Conservation (phyloP, 495 filamentous ascomycete species). For the Hypoxylon fuscum region DNA sequence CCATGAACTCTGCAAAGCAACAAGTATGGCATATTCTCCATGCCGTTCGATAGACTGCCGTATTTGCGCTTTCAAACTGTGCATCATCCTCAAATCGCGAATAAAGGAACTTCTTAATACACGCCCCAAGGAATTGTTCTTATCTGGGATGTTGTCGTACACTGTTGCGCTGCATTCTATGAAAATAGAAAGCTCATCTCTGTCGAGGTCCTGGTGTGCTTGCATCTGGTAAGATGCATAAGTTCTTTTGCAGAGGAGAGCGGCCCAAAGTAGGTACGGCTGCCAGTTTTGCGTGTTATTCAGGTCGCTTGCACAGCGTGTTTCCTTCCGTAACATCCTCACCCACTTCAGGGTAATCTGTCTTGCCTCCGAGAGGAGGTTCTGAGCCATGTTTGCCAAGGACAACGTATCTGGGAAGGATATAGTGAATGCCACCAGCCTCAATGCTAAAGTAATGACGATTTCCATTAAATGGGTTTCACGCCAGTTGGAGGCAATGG, state of each 20-base stretch:
- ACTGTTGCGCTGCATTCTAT: constrained; percentile 40
- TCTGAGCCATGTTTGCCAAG: background rate
- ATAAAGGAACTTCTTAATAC: constrained; percentile 30
- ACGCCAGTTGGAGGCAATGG: constrained; percentile 60
- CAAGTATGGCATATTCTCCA: constrained; percentile 6
- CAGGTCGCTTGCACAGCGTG: constrained; percentile 49
- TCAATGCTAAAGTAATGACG: constrained; percentile 52
- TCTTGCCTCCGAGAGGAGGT: constrained; percentile 23
- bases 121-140: constrained; percentile 21
- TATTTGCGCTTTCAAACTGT: constrained; percentile 26
- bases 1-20: constrained; percentile 7
- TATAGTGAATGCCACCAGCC: constrained; percentile 38
- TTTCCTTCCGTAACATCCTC: constrained; percentile 53
- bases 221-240: constrained; percentile 47
- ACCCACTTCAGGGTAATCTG: constrained; percentile 54
- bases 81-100: constrained; percentile 40
- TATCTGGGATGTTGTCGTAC: constrained; percentile 39
- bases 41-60: constrained; percentile 20
- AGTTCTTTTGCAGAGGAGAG: constrained; percentile 61
- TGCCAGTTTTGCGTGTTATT: constrained; percentile 47
- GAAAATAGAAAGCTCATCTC: constrained; percentile 35
- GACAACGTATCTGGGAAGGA: background rate
- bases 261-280: constrained; percentile 54
- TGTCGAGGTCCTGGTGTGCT: constrained; percentile 1
- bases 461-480: constrained; percentile 60